These are phyloP conservation scores for Fereydounia khargensis DNA, from an alignment of 1,284 basidiomycete species.

Conservation along the genomic window DNA sequence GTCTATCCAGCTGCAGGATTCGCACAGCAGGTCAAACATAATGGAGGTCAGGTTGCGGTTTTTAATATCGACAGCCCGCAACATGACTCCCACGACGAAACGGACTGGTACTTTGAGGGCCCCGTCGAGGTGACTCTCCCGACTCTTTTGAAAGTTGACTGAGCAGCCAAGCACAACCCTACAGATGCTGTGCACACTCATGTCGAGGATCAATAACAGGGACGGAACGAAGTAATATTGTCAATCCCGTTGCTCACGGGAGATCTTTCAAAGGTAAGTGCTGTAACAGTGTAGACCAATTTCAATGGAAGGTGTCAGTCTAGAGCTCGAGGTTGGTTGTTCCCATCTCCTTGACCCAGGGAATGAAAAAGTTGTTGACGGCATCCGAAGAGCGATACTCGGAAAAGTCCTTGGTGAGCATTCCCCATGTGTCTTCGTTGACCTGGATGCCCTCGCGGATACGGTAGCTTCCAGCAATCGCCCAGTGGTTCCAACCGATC, in stretches of 20 bases:
- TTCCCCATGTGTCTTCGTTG: constrained; percentile 26
- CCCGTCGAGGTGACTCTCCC: constrained; percentile 17
- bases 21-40: constrained; percentile 56
- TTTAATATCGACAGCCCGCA: constrained; percentile 64
- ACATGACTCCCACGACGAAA: not conserved
- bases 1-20: constrained; percentile 62
- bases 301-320: not conserved
- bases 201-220: no score
- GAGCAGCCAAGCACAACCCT: no score
- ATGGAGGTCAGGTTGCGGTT: constrained; percentile 64
- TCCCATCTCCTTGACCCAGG: constrained; percentile 25
- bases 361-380: constrained; percentile 20
- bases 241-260: no score
- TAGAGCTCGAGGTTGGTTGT: constrained; percentile 25
- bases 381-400: constrained; percentile 13
- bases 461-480: constrained; percentile 22
- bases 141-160: no score
- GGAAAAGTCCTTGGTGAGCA: constrained; percentile 4
- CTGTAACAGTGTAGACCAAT: no score
- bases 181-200: no score
- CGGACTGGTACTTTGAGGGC: constrained; percentile 22
- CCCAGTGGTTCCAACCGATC: constrained; percentile 28
- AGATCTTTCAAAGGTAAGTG: not conserved
- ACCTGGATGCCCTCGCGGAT: constrained; percentile 9
- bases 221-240: no score